Evolutionary conservation across 148 eudicot species (phyloP), one percentile per base, ranked within the genome.

Genomic region (Nepenthes mirabilis): DNA sequence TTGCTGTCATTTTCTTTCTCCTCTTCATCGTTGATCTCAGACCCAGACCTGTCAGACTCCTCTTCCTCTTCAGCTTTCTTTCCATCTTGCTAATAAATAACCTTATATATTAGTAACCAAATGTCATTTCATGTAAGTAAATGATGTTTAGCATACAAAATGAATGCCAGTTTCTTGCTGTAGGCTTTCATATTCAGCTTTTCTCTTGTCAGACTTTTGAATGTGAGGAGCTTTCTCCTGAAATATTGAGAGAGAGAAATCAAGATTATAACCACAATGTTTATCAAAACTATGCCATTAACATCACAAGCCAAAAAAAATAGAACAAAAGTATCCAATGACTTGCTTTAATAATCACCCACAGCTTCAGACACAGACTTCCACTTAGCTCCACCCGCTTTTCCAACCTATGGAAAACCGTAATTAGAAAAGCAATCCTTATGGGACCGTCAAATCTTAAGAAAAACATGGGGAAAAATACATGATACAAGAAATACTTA

Each of bases 321-420:
- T n/a, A 12, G 36, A 14, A 56, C 36, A 32, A 58, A 1, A 13
- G 23, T 23, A 0, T 23, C 23, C 23, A 56, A 2, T 11, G 33
- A 43, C 11, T 11, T 32, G 34, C 52, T 32, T 43, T 6, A 56
- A 5, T 34, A 10, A 11, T 23, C 11, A 69, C 78, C 69, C 61
- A 74, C 74, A 37, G 43, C 64, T 57, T 37, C 14, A 34, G 70
- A 65, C 70, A 69, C 61, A 9, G 64, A 50, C n/a, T 43, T 74
- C 78, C 78, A 74, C 32, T 37, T 57, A 13, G 52, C 64, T 9
- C 70, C 63, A 57, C 49, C 74, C 33, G 64, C 56, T 64, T 50
- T 60, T 0, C 45, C 53, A 6, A 65, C 70, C 78, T 70, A 48
- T 33, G 23, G 5, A 32, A 54, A 9, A 23, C 0, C 23, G 23